phyloP scores from a whole-genome alignment of 73 alveolate genomes.

The Paramecium sexaurelia region DNA sequence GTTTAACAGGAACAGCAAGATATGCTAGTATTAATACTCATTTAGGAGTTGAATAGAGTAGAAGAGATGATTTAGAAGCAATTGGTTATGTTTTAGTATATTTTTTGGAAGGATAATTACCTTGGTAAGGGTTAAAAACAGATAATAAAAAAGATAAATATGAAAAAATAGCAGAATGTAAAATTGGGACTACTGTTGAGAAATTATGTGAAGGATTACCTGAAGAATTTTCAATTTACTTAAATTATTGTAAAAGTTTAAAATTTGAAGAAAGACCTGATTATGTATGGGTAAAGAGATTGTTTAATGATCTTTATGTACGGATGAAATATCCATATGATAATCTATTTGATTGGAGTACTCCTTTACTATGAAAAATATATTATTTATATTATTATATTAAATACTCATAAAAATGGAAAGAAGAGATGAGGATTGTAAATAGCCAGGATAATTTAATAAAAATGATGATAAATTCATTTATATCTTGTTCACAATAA shows the following conservation, averaged over 20 bases:
- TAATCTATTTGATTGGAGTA: slow-evolving; percentile 74
- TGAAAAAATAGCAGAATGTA: slow-evolving; percentile 69
- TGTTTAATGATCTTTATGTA: slow-evolving; percentile 53
- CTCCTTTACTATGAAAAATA: background rate
- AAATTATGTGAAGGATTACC: slow-evolving; percentile 76
- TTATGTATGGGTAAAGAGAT: slow-evolving; percentile 71
- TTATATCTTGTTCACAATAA: background rate
- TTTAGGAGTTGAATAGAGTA: slow-evolving; percentile 73
- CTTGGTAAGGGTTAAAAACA: slow-evolving; percentile 74
- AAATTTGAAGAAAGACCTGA: slow-evolving; percentile 79
- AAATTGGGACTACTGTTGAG: slow-evolving; percentile 74
- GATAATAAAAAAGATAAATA: slow-evolving; percentile 68
- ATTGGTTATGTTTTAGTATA: slow-evolving; percentile 73
- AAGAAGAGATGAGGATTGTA: slow-evolving; percentile 19
- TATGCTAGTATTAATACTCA: slow-evolving; percentile 81
- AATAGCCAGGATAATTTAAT: background rate
- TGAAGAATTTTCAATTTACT: slow-evolving; percentile 70
- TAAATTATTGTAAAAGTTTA: slow-evolving; percentile 72
- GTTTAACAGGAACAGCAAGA: slow-evolving; percentile 79
- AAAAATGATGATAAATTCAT: background rate
- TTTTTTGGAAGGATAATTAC: slow-evolving; percentile 73
- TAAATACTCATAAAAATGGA: background rate
- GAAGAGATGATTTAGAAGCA: slow-evolving; percentile 86
- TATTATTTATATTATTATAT: background rate
- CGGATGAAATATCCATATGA: slow-evolving; percentile 72